Percentiles rank a stretch among this genome's conserved stretches.
phyloP scores from a whole-genome alignment of 129 eudicot species.

The Escallonia rubra region DNA sequence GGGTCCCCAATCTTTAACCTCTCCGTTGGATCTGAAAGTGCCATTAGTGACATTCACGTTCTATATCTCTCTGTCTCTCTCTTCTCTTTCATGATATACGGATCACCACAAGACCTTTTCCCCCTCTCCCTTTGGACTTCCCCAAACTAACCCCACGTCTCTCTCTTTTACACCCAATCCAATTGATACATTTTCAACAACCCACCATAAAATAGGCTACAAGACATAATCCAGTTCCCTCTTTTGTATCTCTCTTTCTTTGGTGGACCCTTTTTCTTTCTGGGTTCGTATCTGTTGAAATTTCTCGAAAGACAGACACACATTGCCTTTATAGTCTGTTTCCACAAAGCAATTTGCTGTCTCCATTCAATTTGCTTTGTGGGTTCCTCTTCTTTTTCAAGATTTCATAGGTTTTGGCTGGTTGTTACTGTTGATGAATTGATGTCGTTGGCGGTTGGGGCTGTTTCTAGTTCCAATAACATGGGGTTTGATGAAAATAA shows the following conservation, averaged over 20 bases:
- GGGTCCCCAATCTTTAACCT: too few species aligned
- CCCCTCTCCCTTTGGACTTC: constrained; percentile 7
- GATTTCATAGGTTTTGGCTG: constrained; percentile 17
- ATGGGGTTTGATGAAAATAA: constrained; percentile 48
- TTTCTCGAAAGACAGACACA: neutral
- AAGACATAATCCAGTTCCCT: constrained; percentile 15
- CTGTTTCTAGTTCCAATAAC: constrained; percentile 33
- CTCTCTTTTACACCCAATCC: constrained; percentile 16
- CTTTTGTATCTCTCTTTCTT: constrained; percentile 1
- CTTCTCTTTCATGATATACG: constrained; percentile 20
- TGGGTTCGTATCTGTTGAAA: neutral
- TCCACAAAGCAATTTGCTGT: neutral
- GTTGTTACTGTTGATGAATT: constrained; percentile 16
- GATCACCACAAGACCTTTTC: constrained; percentile 44
- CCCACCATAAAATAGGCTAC: constrained; percentile 2
- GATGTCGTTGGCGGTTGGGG: constrained; percentile 31
- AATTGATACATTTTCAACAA: neutral
- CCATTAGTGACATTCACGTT: constrained; percentile 3
- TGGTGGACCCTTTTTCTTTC: neutral
- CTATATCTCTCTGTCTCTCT: constrained; percentile 4
- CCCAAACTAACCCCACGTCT: constrained; percentile 19
- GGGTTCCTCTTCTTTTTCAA: neutral
- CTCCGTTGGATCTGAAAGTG: neutral
- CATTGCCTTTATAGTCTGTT: neutral
- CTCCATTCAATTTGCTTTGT: constrained; percentile 5